Evolutionary conservation across 2,329 filamentous ascomycete species (phyloP).

Genomic region (Xylaria sp.): DNA sequence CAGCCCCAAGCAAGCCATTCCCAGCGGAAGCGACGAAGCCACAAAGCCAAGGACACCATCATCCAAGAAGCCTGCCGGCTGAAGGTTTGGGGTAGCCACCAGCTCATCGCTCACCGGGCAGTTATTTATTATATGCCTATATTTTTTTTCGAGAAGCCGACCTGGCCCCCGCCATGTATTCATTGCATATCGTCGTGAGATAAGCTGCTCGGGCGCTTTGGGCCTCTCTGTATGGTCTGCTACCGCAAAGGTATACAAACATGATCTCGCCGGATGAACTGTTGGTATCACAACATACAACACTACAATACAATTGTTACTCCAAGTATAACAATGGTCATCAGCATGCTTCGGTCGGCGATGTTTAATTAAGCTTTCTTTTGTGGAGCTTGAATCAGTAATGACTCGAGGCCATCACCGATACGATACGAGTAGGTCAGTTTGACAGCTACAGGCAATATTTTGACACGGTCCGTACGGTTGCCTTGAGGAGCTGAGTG

Average conservation of each 20-base stretch:
- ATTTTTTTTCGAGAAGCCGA: slow-evolving; percentile 26
- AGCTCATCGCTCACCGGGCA: slow-evolving; percentile 35
- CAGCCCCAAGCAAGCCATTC: slow-evolving; percentile 17
- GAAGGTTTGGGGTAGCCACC: slow-evolving; percentile 11
- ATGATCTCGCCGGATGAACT: slow-evolving; percentile 28
- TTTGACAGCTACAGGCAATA: slow-evolving; percentile 3
- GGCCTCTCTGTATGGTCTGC: slow-evolving; percentile 9
- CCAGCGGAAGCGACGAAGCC: slow-evolving; percentile 28
- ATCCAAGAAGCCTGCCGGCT: slow-evolving; percentile 24
- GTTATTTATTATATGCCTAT: neutral
- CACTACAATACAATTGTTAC: slow-evolving; percentile 15
- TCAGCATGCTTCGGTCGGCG: slow-evolving; percentile 33
- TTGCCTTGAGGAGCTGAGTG: neutral
- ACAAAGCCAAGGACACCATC: slow-evolving; percentile 15
- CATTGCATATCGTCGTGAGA: slow-evolving; percentile 1
- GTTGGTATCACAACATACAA: slow-evolving; percentile 31
- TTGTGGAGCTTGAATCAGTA: slow-evolving; percentile 46
- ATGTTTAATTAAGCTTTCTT: slow-evolving; percentile 49
- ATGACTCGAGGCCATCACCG: slow-evolving; percentile 26
- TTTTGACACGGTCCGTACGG: neutral
- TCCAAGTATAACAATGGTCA: slow-evolving; percentile 5
- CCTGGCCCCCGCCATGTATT: slow-evolving; percentile 14
- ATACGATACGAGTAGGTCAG: slow-evolving; percentile 25
- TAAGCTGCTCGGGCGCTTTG: slow-evolving; percentile 1
- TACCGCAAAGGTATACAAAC: slow-evolving; percentile 20